Evolutionary conservation across 2,329 filamentous ascomycete species (phyloP), one percentile per base, ranked within the genome.

Genomic region (Curvularia sp.): DNA sequence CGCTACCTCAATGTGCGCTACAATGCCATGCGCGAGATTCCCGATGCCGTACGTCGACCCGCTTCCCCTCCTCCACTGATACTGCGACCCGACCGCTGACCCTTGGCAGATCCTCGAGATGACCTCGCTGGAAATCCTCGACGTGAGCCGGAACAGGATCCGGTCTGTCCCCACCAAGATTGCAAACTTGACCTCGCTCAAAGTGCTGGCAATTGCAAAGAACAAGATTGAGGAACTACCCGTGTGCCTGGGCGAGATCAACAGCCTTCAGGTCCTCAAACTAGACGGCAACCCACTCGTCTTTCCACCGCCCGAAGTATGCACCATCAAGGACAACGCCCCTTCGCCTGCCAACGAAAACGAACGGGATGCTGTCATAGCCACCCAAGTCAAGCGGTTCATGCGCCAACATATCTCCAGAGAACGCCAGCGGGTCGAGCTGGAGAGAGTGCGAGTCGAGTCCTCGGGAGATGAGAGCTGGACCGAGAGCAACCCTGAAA

Each of bases 111-210:
- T 98, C 58, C 93, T 94, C 75, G 88, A 93, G 76, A 84, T 98
- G 61, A 89, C 87, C 52, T 90, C 92, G 33, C 85, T 98, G 55
- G 93, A 98, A 78, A 97, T 97, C 58, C 85, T 98, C 61, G 94
- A 98, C 78, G 84, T 98, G 54, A 93, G 93, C 75, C 87, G 91
- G 68, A 98, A 98, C 75, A 92, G 90, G 75, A 88, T 98, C 61
- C 86, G 85, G 48, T 81, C 85, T 9, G 84, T 98, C 1, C 93
- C 94, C 0, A 86, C 89, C 47, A 90, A 93, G 53, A 91, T 97
- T 61, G 86, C 86, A 60, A 92, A 88, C 71, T 82, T 98, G 69
- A 89, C 88, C 5, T 96, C 92, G 1, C 81, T 98, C 63, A 96
- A 96, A 73, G 93, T 97, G 15, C 83, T 98, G 54, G 93, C 93